Evolutionary conservation across 257 asterid genomes (phyloP), one percentile per base, ranked within the genome.

Genomic region (Jasminum sambac): DNA sequence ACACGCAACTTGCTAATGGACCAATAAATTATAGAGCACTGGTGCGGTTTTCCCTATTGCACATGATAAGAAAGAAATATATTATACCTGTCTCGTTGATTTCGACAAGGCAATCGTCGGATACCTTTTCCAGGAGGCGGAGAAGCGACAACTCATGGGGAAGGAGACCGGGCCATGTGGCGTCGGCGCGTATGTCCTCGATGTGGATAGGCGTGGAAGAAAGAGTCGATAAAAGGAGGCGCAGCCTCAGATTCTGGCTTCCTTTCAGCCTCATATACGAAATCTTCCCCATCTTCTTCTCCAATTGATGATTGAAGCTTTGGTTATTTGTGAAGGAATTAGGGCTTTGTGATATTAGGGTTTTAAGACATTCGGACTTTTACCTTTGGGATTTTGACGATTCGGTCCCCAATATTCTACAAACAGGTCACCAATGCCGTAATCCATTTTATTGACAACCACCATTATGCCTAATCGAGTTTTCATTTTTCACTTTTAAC

Each of bases 171-270:
- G 91, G 93, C 82, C 74, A 78, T 14, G 91, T 84, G 66, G 85
- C 81, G 19, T 83, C 95, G 8, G 92, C 74, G 6, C 96, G 96
- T 57, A 94, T 91, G 78, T 89, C 96, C 60, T 94, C 92, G 11
- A 94, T 84, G 72, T 82, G 72, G 12, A 94, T 72, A 4, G 99
- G 96, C 16, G 84, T 89, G 0, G 91, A 73, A 0, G 99, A 91
- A 21, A 94, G 84, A 19, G 96, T 89, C 37, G 99, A 79, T 16
- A 94, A 83, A 25, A 94, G 82, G 63, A 94, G 87, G 25, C 99
- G 92, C 36, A 89, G 84, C 76, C 99, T 75, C 55, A 94, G 11
- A 74, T 83, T 88, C 74, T 79, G 82, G 91, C 95, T 83, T 41
- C 99, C 96, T 80, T 81, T 85, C 63, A 91, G 78, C 82, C 77